Base-by-base conservation (phyloP, 148 eudicot species). In the Agrostemma githago region DNA sequence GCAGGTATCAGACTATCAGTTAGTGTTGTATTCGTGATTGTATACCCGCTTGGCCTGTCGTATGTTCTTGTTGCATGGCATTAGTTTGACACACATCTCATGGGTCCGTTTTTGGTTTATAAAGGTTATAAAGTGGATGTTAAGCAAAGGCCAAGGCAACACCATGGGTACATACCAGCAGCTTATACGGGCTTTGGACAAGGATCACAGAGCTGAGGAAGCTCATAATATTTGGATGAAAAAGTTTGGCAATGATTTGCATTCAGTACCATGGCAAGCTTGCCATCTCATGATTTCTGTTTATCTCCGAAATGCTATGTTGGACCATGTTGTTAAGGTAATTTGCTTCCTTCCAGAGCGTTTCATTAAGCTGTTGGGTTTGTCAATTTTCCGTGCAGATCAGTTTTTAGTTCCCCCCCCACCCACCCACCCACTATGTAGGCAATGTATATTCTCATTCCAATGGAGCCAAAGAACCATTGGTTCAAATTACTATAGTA, bases 111-210 rank as follows among this genome's bases (percentile, higher is more conserved):
- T 46, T 40, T 61, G 37, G 19, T 46, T 8, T 71, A 66, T 5
- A 65, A 58, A 84, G 87, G 99, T 95, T 17, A 83, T 90, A 12
- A 95, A 95, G 76, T 95, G 99, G 96, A 90, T 91, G 87, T 79
- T 95, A 77, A 92, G 99, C 87, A 95, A 95, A 78, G 98, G 99
- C 63, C 97, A 92, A 81, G 97, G 96, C 67, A 90, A 81, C 75
- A 95, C 99, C 40, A 74, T 82, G 81, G 88, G 88, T 43, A 92
- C 97, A 59, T 92, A 92, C 62, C 90, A 83, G 74, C 97, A 95
- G 82, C 80, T 95, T 41, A 89, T 95, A 41, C 85, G 83, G 37
- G 99, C 99, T 71, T 70, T 95, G 71, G 99, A 92, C 79, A 95
- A 79, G 96, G 97, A 95, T 75, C 86, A 83, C 70, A 78, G 99